phyloP scores from a whole-genome alignment of 2,329 filamentous ascomycete species.

The Ascochyta fabae region DNA sequence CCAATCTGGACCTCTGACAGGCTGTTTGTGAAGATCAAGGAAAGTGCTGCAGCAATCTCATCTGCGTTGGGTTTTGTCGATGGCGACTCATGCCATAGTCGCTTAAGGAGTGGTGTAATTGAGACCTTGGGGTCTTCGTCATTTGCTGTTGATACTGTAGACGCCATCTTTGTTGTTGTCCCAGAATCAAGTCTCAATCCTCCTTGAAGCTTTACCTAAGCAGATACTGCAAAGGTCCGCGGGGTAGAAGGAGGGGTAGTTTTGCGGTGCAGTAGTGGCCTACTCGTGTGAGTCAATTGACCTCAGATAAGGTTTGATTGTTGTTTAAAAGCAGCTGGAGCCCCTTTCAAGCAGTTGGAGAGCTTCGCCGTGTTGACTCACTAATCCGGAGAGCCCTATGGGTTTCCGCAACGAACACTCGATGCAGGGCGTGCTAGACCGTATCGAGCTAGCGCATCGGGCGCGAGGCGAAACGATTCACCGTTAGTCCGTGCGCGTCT shows the following conservation, averaged over 20 bases:
- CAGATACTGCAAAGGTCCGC: constrained; percentile 7
- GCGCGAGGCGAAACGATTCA: constrained; percentile 30
- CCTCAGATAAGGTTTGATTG: not conserved
- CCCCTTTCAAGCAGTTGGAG: constrained; percentile 6
- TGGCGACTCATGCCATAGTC: constrained; percentile 67
- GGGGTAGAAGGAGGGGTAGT: constrained; percentile 23
- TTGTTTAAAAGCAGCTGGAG: not conserved
- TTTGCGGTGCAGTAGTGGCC: constrained; percentile 5
- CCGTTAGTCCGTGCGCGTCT: constrained; percentile 17
- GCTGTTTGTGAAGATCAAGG: constrained; percentile 88
- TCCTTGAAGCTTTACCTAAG: constrained; percentile 18
- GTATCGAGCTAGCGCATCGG: constrained; percentile 23
- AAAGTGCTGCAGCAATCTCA: constrained; percentile 89
- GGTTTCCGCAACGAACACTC: constrained; percentile 23
- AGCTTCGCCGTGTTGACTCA: constrained; percentile 34
- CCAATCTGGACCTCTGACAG: constrained; percentile 88
- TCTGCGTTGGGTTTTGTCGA: constrained; percentile 63
- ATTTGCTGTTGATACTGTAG: constrained; percentile 35
- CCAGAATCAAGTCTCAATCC: not conserved
- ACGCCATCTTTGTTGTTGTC: constrained; percentile 11
- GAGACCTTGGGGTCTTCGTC: constrained; percentile 49
- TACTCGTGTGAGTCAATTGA: constrained; percentile 8
- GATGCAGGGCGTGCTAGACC: constrained; percentile 23
- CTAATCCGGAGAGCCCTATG: constrained; percentile 28
- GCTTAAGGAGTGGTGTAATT: constrained; percentile 75